Evolutionary conservation across 805 yeast genomes (phyloP).

Genomic region (Myxozyma neotropica): DNA sequence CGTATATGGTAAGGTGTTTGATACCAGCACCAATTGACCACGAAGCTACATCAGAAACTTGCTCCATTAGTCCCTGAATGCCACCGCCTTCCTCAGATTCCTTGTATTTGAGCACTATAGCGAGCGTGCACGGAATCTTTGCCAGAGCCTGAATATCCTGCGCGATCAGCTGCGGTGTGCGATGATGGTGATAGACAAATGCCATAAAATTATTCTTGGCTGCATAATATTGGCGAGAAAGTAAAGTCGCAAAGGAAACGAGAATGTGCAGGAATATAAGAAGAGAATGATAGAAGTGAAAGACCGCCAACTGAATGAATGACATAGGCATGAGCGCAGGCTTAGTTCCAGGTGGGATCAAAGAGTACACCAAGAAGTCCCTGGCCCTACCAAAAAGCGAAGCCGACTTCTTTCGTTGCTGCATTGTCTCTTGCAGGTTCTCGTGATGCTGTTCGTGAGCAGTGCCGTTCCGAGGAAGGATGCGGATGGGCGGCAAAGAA

Average conservation of each 20-base stretch:
- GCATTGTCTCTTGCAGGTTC: background rate
- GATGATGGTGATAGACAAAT: constrained; percentile 36
- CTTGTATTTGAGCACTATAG: constrained; percentile 73
- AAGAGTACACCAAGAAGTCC: constrained; percentile 9
- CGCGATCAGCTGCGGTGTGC: constrained; percentile 80
- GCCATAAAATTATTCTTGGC: constrained; percentile 32
- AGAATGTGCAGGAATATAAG: constrained; percentile 31
- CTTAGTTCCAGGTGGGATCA: constrained; percentile 21
- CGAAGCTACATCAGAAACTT: constrained; percentile 73
- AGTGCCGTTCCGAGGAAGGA: background rate
- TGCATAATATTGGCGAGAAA: constrained; percentile 24
- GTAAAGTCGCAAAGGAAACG: constrained; percentile 15
- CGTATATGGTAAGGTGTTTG: constrained; percentile 71
- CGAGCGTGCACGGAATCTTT: constrained; percentile 77
- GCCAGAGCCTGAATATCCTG: constrained; percentile 72
- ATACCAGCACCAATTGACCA: constrained; percentile 95
- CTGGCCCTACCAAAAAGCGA: constrained; percentile 1
- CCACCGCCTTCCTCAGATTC: constrained; percentile 89
- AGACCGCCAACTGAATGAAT: constrained; percentile 16
- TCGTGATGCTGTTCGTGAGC: background rate
- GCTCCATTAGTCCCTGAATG: constrained; percentile 73
- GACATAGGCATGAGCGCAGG: constrained; percentile 17
- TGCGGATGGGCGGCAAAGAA: background rate
- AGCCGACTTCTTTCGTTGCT: background rate
- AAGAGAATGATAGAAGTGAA: constrained; percentile 29